phyloP scores from a whole-genome alignment of 2,329 filamentous ascomycete species.

The Ascosphaera acerosa region DNA sequence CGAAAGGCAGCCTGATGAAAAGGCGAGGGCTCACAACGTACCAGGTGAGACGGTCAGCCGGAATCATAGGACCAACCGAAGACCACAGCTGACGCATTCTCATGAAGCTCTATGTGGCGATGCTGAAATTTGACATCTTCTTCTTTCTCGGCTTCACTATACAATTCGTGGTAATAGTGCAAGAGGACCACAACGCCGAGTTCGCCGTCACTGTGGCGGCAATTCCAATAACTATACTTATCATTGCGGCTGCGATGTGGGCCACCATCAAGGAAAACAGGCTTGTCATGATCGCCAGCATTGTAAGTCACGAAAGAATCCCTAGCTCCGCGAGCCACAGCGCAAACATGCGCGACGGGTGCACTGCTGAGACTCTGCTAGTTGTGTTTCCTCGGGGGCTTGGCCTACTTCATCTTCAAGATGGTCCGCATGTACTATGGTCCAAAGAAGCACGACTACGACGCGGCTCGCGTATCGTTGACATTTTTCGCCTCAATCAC shows the following conservation, averaged over 20 bases:
- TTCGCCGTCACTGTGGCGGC: conserved; percentile 71
- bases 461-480: conserved; percentile 56
- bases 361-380: no score
- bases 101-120: conserved; percentile 71
- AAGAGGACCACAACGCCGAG: conserved; percentile 41
- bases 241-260: conserved; percentile 61
- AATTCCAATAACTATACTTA: conserved; percentile 71
- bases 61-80: conserved; percentile 8
- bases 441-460: conserved; percentile 34
- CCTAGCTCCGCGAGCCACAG: no score
- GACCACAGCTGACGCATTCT: no score
- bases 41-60: not conserved
- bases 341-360: no score
- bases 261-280: conserved; percentile 68
- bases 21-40: not conserved
- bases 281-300: conserved; percentile 48
- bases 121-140: conserved; percentile 98
- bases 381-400: conserved; percentile 61
- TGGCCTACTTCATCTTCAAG: conserved; percentile 97
- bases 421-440: conserved; percentile 79
- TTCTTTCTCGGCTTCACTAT: conserved; percentile 98
- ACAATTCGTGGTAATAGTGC: conserved; percentile 87
- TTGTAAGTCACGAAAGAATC: no score
- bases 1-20: not conserved
- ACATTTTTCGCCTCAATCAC: conserved; percentile 90